Evolutionary conservation across 257 asterid species (phyloP).

Genomic region (Forsythia suspensa): DNA sequence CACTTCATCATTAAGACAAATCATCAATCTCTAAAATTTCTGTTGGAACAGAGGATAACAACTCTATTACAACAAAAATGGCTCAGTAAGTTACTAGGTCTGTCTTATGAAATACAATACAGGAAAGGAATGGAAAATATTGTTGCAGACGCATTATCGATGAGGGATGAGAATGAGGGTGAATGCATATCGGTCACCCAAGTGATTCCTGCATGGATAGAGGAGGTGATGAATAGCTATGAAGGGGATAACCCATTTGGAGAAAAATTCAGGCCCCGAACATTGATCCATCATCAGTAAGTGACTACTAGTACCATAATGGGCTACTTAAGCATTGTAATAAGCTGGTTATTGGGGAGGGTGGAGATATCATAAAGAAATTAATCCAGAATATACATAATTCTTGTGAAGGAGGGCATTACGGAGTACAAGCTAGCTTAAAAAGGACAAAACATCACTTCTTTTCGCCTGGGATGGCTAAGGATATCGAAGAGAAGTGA

Average conservation of each 20-base stretch:
- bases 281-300: no score
- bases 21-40: background rate
- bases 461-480: background rate
- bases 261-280: background rate
- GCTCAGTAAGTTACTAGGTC: background rate
- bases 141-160: background rate
- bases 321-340: background rate
- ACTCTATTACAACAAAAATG: background rate
- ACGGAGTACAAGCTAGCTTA: background rate
- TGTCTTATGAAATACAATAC: background rate
- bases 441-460: background rate
- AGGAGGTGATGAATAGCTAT: background rate
- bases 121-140: background rate
- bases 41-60: background rate
- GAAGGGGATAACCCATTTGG: no score
- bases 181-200: background rate
- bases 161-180: background rate
- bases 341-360: rapidly evolving
- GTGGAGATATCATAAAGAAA: background rate
- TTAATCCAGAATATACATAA: no score
- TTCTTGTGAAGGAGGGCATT: no score
- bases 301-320: no score
- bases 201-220: background rate
- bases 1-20: background rate
- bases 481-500: background rate